These are phyloP conservation scores for Tolypocladium paradoxum DNA, from an alignment of 2,329 filamentous ascomycete species.

Conservation along the genomic window DNA sequence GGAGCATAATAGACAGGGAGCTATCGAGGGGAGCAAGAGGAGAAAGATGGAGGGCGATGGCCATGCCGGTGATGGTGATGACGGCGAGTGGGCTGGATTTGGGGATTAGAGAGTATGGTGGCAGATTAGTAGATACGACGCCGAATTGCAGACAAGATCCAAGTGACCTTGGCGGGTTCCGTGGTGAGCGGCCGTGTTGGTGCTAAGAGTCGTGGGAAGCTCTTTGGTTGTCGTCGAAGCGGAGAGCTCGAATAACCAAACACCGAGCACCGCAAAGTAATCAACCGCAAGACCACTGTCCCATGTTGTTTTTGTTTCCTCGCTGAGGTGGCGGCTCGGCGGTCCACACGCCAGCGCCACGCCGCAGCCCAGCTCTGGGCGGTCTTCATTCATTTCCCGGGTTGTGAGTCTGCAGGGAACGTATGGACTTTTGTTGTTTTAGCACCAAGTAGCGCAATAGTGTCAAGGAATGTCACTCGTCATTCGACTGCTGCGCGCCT, in stretches of 20 bases:
- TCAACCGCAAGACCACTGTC: background rate
- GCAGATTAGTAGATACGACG: background rate
- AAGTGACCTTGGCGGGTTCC: background rate
- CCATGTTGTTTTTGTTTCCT: no score
- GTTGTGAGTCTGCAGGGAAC: no score
- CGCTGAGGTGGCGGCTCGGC: no score
- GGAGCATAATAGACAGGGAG: slow-evolving; percentile 56
- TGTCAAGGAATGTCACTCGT: no score
- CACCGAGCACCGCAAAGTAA: background rate
- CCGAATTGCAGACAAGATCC: background rate
- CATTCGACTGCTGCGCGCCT: no score
- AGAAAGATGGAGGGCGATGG: slow-evolving; percentile 19
- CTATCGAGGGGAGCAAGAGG: slow-evolving; percentile 50
- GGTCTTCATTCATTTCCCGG: no score
- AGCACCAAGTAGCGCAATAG: no score
- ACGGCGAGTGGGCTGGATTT: slow-evolving; percentile 38
- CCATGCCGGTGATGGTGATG: slow-evolving; percentile 7
- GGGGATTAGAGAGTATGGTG: slow-evolving; percentile 22
- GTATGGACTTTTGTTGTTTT: no score
- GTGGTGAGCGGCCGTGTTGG: background rate
- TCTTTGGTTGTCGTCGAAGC: background rate
- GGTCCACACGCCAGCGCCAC: background rate
- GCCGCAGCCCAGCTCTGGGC: background rate
- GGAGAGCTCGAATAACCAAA: no score
- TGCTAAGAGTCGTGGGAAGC: background rate